Conservation (phyloP, 352 stramenopile genomes). For the Phytophthora boehmeriae region DNA sequence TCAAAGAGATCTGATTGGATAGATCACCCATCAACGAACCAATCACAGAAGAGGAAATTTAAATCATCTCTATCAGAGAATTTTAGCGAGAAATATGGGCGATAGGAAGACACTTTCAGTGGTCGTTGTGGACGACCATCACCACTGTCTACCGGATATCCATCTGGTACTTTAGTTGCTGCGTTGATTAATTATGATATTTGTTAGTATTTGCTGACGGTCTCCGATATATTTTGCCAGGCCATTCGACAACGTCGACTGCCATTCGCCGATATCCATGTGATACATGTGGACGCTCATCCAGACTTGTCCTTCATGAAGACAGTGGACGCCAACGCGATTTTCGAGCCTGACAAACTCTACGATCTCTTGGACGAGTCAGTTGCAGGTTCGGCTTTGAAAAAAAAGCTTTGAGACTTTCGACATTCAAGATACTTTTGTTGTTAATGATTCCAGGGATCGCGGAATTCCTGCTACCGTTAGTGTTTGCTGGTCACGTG, state of each 20-base stretch:
- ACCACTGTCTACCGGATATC: slow-evolving; percentile 77
- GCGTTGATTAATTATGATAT: too few relatives aligned
- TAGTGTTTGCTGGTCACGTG: slow-evolving; percentile 83
- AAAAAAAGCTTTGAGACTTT: slow-evolving; percentile 4
- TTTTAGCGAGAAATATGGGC: background rate
- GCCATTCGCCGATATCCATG: slow-evolving; percentile 65
- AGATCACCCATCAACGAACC: background rate
- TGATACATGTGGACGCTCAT: slow-evolving; percentile 89
- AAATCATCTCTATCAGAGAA: background rate
- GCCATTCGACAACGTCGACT: slow-evolving; percentile 74
- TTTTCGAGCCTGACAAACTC: slow-evolving; percentile 72
- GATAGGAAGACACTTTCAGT: slow-evolving; percentile 31
- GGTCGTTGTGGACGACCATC: slow-evolving; percentile 79
- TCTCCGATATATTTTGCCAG: slow-evolving; percentile 27
- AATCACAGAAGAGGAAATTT: background rate
- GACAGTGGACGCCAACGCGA: slow-evolving; percentile 37
- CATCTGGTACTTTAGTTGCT: slow-evolving; percentile 47
- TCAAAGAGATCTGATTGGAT: slow-evolving; percentile 2
- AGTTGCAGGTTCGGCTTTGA: slow-evolving; percentile 29
- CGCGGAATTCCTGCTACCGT: slow-evolving; percentile 84
- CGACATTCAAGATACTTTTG: background rate
- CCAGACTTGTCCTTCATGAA: slow-evolving; percentile 83
- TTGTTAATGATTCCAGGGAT: slow-evolving; percentile 51
- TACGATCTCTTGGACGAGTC: slow-evolving; percentile 81
- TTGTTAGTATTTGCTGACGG: background rate